A percentile compares a stretch with the other conserved stretches of the same genome.
These are phyloP conservation scores for Auriscalpium microsporum DNA, from an alignment of 768 basidiomycete species.

Conservation along the genomic window DNA sequence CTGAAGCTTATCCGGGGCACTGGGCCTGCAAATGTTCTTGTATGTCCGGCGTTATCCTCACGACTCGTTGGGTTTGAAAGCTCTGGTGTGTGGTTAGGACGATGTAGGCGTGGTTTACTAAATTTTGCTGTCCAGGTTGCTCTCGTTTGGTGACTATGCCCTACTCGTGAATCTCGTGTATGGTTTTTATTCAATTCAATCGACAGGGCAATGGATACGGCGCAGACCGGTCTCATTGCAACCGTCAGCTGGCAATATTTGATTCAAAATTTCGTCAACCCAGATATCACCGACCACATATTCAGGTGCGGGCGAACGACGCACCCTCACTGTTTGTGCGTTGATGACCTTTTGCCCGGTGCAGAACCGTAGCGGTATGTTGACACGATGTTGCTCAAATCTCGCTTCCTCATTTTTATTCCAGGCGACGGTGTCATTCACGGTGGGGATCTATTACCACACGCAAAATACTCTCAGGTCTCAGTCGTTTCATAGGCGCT, in stretches of 20 bases:
- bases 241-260: slow-evolving; percentile 1
- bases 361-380: background rate
- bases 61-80: slow-evolving; percentile 2
- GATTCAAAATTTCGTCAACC: slow-evolving; percentile 1
- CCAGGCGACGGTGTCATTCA: background rate
- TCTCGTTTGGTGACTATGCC: slow-evolving; percentile 6
- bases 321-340: background rate
- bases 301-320: background rate
- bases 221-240: slow-evolving; percentile 3
- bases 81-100: background rate
- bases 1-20: slow-evolving; percentile 3
- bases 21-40: slow-evolving; percentile 2
- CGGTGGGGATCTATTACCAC: background rate
- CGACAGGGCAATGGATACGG: slow-evolving; percentile 2
- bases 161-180: background rate
- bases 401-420: background rate
- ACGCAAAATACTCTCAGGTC: too few species aligned
- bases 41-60: slow-evolving; percentile 2
- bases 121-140: background rate
- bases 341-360: background rate
- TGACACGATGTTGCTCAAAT: background rate
- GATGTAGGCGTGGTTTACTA: background rate
- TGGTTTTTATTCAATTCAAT: background rate
- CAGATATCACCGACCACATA: background rate
- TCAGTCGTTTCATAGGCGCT: background rate